Evolutionary conservation across 2,329 filamentous ascomycete species (phyloP).

Genomic region (Botryosphaeria dothidea): DNA sequence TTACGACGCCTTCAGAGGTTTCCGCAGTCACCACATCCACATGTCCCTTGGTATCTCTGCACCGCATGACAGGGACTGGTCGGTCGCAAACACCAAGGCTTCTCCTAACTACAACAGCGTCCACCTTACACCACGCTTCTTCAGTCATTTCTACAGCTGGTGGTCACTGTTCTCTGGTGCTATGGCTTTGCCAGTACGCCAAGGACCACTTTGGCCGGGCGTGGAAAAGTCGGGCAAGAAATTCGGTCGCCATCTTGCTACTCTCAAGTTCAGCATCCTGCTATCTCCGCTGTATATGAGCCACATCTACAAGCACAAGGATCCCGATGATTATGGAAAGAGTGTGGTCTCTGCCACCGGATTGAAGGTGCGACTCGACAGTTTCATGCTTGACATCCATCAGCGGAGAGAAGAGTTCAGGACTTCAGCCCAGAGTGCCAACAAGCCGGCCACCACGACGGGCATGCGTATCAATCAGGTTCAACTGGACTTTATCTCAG

Average conservation of each 20-base stretch:
- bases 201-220: constrained; percentile 87
- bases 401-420: constrained; percentile 91
- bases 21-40: constrained; percentile 95
- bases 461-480: constrained; percentile 96
- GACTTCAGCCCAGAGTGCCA: constrained; percentile 66
- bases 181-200: constrained; percentile 90
- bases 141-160: constrained; percentile 98
- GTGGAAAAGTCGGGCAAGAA: constrained; percentile 98
- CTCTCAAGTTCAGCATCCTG: constrained; percentile 95
- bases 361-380: constrained; percentile 93
- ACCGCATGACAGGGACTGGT: constrained; percentile 85
- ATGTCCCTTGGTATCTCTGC: constrained; percentile 89
- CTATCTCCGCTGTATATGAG: constrained; percentile 91
- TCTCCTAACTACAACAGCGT: constrained; percentile 95
- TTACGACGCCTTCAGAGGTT: constrained; percentile 96
- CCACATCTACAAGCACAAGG: constrained; percentile 98
- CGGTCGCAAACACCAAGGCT: constrained; percentile 69
- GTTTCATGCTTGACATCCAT: constrained; percentile 95
- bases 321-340: constrained; percentile 80
- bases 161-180: constrained; percentile 95
- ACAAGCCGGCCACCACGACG: constrained; percentile 77
- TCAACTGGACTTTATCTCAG: constrained; percentile 86
- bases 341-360: constrained; percentile 85
- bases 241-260: constrained; percentile 94
- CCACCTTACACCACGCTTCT: constrained; percentile 91